Percentiles rank a stretch among this genome's conserved stretches.
phyloP scores from a whole-genome alignment of 768 basidiomycete species.

The Flagelloscypha sp. region DNA sequence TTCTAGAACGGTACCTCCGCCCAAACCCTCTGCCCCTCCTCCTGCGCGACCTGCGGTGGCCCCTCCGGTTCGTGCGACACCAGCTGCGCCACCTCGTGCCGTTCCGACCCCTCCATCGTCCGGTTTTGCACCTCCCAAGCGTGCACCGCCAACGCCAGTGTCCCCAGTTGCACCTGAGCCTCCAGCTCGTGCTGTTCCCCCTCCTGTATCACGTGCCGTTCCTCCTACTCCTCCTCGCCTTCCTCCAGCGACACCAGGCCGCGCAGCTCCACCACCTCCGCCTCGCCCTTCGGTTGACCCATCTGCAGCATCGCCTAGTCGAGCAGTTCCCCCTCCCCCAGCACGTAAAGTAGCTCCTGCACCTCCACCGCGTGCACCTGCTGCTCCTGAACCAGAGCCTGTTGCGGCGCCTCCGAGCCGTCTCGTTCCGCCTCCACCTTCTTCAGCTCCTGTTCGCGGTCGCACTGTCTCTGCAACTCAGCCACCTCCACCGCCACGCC shows the following conservation, averaged over 20 bases:
- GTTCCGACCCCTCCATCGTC: conserved; percentile 11
- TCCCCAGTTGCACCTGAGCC: conserved; percentile 21
- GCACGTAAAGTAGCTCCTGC: conserved; percentile 27
- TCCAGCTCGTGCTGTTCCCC: conserved; percentile 32
- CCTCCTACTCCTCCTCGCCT: conserved; percentile 34
- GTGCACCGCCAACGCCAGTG: conserved; percentile 5
- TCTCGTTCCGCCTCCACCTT: conserved; percentile 16
- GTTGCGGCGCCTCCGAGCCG: conserved; percentile 8
- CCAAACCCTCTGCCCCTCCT: conserved; percentile 23
- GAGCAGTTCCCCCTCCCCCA: conserved; percentile 31
- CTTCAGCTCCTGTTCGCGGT: conserved; percentile 28
- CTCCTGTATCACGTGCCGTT: conserved; percentile 22
- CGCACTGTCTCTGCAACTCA: conserved; percentile 31
- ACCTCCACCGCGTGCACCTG: conserved; percentile 20
- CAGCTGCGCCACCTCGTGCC: conserved; percentile 15
- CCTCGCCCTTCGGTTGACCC: conserved; percentile 23
- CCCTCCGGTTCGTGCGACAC: conserved; percentile 16
- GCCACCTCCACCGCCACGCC: conserved; percentile 20
- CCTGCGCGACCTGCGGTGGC: conserved; percentile 24
- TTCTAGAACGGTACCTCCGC: conserved; percentile 20
- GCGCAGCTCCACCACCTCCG: conserved; percentile 35
- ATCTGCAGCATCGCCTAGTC: conserved; percentile 11
- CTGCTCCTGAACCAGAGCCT: too few species aligned
- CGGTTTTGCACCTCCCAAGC: conserved; percentile 7
- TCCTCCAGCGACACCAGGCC: conserved; percentile 23